Conservation (phyloP, 768 basidiomycete species). For the Trametes meyenii region DNA sequence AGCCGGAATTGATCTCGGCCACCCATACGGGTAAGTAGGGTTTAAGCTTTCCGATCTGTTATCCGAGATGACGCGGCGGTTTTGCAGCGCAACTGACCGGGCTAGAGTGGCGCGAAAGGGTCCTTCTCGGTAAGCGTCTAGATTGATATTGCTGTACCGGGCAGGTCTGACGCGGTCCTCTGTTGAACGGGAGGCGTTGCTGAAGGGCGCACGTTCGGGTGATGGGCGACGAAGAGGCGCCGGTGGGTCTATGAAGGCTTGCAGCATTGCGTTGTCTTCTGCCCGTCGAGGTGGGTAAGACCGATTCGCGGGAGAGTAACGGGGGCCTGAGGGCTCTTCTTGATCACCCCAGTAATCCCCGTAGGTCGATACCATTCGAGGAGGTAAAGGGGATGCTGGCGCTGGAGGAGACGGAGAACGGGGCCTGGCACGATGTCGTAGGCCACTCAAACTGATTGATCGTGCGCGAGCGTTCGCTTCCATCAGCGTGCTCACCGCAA, state of each 20-base stretch:
- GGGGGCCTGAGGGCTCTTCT: background rate
- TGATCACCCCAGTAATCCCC: background rate
- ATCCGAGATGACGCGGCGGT: background rate
- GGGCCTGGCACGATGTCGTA: conserved; percentile 9
- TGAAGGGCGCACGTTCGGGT: background rate
- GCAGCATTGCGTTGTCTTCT: conserved; percentile 14
- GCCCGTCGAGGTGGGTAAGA: background rate
- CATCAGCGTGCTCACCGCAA: background rate
- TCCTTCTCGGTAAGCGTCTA: conserved; percentile 32
- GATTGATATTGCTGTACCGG: conserved; percentile 17
- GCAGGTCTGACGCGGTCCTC: background rate
- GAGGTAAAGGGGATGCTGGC: background rate
- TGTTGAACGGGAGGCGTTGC: background rate
- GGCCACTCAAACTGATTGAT: background rate
- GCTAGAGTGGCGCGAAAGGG: conserved; percentile 34
- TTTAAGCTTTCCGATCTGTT: background rate
- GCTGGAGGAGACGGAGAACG: background rate
- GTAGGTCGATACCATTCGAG: too few relatives aligned
- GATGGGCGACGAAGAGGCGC: background rate
- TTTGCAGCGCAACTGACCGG: conserved; percentile 23
- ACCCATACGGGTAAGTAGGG: too few relatives aligned
- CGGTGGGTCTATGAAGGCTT: conserved; percentile 9
- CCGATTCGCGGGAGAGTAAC: background rate
- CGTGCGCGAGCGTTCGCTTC: conserved; percentile 6
- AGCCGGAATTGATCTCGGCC: too few relatives aligned